Evolutionary conservation across 148 eudicot genomes (phyloP).

Genomic region (Silene uniflora): DNA sequence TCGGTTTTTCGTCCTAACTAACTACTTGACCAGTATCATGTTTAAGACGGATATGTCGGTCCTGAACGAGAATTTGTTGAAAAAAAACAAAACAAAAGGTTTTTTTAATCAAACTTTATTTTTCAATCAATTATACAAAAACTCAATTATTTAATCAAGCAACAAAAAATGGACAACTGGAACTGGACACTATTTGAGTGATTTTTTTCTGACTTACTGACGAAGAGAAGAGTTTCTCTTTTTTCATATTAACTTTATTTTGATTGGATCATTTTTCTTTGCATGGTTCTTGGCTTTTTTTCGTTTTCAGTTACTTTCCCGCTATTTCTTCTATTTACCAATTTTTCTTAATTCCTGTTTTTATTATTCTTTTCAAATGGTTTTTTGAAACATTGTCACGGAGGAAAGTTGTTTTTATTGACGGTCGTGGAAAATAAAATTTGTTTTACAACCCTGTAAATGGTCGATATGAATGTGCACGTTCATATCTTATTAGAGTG

Average conservation of each 20-base stretch:
- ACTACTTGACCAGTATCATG: too few species aligned
- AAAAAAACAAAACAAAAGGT: background rate
- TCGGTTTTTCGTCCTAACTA: too few species aligned
- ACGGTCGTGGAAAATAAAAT: too few species aligned
- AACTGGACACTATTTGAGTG: slow-evolving; percentile 1
- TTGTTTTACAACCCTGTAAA: too few species aligned
- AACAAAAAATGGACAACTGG: slow-evolving; percentile 13
- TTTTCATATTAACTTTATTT: background rate
- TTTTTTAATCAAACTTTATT: background rate
- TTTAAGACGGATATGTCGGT: too few species aligned
- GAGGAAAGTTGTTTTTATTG: background rate
- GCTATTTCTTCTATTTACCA: slow-evolving; percentile 9
- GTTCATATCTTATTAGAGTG: too few species aligned
- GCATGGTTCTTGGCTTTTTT: background rate
- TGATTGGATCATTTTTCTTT: slow-evolving; percentile 10
- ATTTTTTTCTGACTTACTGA: slow-evolving; percentile 27
- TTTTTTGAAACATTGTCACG: background rate
- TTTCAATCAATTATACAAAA: slow-evolving; percentile 3
- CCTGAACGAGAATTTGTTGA: too few species aligned
- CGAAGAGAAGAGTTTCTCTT: slow-evolving; percentile 22
- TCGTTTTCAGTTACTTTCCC: background rate
- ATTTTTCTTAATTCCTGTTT: background rate
- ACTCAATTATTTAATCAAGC: background rate
- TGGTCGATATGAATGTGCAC: too few species aligned
- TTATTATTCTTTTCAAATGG: background rate